These are phyloP conservation scores for Murraya koenigii DNA, from an alignment of 345 rosid species.

Conservation along the genomic window DNA sequence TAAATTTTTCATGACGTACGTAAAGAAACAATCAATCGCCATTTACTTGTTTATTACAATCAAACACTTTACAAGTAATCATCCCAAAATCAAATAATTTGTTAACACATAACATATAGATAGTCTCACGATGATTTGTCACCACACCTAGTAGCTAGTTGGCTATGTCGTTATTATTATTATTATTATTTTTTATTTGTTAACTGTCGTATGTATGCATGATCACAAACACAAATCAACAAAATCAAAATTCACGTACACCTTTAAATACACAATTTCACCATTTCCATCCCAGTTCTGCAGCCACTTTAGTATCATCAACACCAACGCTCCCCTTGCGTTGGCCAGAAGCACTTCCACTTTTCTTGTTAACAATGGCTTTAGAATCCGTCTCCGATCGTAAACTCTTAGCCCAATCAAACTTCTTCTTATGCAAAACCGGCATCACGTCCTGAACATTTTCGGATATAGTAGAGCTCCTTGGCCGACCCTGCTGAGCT, in stretches of 20 bases:
- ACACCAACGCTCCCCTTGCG: constrained; percentile 8
- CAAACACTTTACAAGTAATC: neutral
- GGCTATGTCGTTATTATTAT: too few relatives aligned
- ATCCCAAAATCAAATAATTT: neutral
- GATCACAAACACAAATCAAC: neutral
- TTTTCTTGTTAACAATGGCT: constrained; percentile 9
- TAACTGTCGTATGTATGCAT: too few relatives aligned
- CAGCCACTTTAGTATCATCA: constrained; percentile 18
- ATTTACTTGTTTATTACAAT: too few relatives aligned
- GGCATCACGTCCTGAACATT: neutral
- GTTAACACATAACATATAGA: too few relatives aligned
- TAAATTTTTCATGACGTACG: too few relatives aligned
- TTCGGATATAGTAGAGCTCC: constrained; percentile 10
- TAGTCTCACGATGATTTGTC: too few relatives aligned
- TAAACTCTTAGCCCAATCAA: constrained; percentile 51
- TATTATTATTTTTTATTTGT: too few relatives aligned
- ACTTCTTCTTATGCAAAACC: constrained; percentile 21
- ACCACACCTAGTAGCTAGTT: too few relatives aligned
- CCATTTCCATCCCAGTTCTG: constrained; percentile 39
- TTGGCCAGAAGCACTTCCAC: constrained; percentile 13
- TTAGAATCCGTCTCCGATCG: constrained; percentile 27
- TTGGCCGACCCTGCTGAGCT: constrained; percentile 17
- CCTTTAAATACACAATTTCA: constrained; percentile 11
- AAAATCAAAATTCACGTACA: neutral
- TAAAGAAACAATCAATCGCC: neutral